These are phyloP conservation scores for Colletotrichum ledebouriae DNA, from an alignment of 2,329 filamentous ascomycete species.

Conservation along the genomic window DNA sequence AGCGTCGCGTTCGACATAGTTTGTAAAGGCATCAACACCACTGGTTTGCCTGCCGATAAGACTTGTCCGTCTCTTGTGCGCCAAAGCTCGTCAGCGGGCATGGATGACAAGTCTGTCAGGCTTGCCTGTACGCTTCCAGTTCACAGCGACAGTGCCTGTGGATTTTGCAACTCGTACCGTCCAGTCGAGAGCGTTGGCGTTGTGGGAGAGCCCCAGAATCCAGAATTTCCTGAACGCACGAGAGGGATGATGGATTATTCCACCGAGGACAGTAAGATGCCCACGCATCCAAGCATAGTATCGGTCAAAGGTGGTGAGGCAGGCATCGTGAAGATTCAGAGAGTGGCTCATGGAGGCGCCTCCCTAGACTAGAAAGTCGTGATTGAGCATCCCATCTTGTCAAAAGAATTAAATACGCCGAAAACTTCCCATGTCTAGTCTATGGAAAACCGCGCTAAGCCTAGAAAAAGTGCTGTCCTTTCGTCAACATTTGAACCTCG, in stretches of 20 bases:
- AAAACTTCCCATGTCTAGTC: not conserved
- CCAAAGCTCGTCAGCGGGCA: not conserved
- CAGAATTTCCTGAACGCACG: not conserved
- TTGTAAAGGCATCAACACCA: constrained; percentile 3
- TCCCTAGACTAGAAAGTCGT: constrained; percentile 23
- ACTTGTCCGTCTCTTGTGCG: not conserved
- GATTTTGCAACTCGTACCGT: constrained; percentile 24
- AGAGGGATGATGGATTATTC: constrained; percentile 4
- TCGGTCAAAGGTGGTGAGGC: constrained; percentile 13
- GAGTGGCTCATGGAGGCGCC: constrained; percentile 9
- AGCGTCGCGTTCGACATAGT: constrained; percentile 16
- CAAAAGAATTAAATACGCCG: too few relatives aligned
- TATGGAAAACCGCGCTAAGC: too few relatives aligned
- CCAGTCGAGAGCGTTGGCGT: constrained; percentile 1
- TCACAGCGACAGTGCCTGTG: not conserved
- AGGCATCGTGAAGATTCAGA: constrained; percentile 16
- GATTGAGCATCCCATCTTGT: constrained; percentile 21
- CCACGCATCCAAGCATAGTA: constrained; percentile 21
- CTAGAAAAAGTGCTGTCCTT: constrained; percentile 1
- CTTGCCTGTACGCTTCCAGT: constrained; percentile 26
- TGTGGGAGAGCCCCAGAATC: constrained; percentile 20
- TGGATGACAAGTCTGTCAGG: not conserved
- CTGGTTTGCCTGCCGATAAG: not conserved
- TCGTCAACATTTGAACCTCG: constrained; percentile 44
- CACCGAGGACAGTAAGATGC: not conserved